A percentile compares a stretch with the other conserved stretches of the same genome.
phyloP scores from a whole-genome alignment of 2,329 filamentous ascomycete genomes.

The Tolypocladium endophyticum region DNA sequence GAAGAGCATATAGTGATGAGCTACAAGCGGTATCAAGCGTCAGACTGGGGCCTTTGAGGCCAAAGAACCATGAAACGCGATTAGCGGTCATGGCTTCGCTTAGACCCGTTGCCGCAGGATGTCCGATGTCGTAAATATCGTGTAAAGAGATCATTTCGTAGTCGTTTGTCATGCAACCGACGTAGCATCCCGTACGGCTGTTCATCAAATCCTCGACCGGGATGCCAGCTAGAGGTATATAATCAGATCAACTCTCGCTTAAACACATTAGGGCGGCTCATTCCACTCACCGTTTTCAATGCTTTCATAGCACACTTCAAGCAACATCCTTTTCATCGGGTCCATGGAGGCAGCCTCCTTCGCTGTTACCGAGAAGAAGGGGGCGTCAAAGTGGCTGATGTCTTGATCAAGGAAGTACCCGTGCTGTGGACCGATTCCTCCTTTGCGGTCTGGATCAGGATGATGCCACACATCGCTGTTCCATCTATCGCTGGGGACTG shows the following conservation, averaged over 20 bases:
- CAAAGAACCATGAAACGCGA: neutral
- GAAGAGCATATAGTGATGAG: neutral
- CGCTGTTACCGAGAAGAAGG: slow-evolving; percentile 17
- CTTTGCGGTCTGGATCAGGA: slow-evolving; percentile 2
- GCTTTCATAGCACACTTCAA: slow-evolving; percentile 16
- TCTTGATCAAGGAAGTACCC: slow-evolving; percentile 15
- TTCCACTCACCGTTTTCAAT: slow-evolving; percentile 11
- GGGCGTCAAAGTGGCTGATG: slow-evolving; percentile 15
- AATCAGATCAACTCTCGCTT: neutral
- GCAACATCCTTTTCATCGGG: slow-evolving; percentile 14
- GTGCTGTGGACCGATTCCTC: slow-evolving; percentile 2
- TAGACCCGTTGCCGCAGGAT: slow-evolving; percentile 7
- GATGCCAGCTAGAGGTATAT: neutral
- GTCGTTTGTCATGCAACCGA: slow-evolving; percentile 17
- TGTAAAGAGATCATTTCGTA: slow-evolving; percentile 8
- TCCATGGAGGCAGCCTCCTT: slow-evolving; percentile 17
- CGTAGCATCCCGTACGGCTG: slow-evolving; percentile 13
- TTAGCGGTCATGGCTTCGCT: slow-evolving; percentile 9
- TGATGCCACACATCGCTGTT: slow-evolving; percentile 11
- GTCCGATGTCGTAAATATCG: slow-evolving; percentile 4
- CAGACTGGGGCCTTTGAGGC: neutral
- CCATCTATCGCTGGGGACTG: slow-evolving; percentile 16
- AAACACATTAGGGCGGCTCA: neutral
- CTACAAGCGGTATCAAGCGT: neutral
- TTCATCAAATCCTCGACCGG: slow-evolving; percentile 13